A percentile compares a stretch with the other conserved stretches of the same genome.
phyloP scores from a whole-genome alignment of 1,284 basidiomycete species.

The Trichosporon sp. region DNA sequence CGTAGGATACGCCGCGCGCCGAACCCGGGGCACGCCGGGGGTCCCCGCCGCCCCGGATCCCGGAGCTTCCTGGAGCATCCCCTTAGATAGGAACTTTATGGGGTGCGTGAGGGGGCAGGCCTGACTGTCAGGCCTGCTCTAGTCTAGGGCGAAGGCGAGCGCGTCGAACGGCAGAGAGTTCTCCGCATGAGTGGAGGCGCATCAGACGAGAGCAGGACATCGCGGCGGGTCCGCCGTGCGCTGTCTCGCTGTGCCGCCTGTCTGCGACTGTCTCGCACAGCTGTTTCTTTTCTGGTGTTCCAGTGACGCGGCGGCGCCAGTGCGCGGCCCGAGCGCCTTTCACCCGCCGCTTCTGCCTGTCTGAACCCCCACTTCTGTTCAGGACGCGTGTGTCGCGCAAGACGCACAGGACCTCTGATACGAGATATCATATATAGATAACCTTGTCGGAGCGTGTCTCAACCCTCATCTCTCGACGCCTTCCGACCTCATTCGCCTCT shows the following conservation, averaged over 20 bases:
- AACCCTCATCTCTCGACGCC: not conserved
- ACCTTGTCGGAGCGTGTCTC: not conserved
- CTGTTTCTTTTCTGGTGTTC: not conserved
- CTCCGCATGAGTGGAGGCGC: not conserved
- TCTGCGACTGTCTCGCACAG: not conserved
- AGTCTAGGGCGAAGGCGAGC: not conserved
- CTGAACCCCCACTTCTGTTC: conserved; percentile 11
- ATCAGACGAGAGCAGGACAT: not conserved
- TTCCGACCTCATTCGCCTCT: not conserved
- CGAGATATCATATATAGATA: conserved; percentile 12
- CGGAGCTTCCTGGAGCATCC: not conserved
- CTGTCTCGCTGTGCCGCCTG: not conserved
- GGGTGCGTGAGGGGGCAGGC: conserved; percentile 12
- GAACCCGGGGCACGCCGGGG: conserved; percentile 5
- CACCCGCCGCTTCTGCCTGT: not conserved
- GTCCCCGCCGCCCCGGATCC: not conserved
- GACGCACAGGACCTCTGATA: not conserved
- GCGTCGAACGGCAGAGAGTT: not conserved
- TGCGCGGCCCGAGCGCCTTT: not conserved
- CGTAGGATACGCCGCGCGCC: not conserved
- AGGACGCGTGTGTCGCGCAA: not conserved
- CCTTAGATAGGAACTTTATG: conserved; percentile 13
- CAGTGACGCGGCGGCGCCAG: not conserved
- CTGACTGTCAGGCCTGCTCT: not conserved
- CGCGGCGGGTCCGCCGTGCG: not conserved